Conservation (phyloP, 2,329 filamentous ascomycete genomes). For the Coleophoma cylindrospora region DNA sequence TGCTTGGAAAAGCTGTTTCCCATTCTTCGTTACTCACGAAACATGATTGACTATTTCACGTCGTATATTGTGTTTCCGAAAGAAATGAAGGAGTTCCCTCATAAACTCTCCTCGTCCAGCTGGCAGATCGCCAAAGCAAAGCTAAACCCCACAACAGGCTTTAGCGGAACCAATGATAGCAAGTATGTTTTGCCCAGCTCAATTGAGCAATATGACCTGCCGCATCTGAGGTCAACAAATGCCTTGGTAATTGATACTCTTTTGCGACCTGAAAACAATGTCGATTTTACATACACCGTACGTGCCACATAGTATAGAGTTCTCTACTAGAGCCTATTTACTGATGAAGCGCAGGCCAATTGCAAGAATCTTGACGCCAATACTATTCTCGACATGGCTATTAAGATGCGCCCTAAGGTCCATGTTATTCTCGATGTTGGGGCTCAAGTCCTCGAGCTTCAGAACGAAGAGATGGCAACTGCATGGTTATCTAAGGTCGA, state of each 20-base stretch:
- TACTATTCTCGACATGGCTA: constrained; percentile 39
- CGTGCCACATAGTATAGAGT: no score
- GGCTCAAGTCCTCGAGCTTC: constrained; percentile 60
- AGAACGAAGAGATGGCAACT: constrained; percentile 47
- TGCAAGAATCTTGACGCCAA: constrained; percentile 26
- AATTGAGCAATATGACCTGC: constrained; percentile 48
- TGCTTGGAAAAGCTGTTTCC: constrained; percentile 46
- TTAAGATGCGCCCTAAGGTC: constrained; percentile 29
- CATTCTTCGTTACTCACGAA: constrained; percentile 42
- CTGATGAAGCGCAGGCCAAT: not conserved
- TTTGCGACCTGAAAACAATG: constrained; percentile 44
- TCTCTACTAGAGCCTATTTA: not conserved
- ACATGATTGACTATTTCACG: constrained; percentile 58
- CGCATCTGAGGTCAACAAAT: constrained; percentile 56
- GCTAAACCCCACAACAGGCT: constrained; percentile 48
- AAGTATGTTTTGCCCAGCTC: constrained; percentile 47
- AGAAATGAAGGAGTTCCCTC: constrained; percentile 54
- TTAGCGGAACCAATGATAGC: constrained; percentile 66
- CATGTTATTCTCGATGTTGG: constrained; percentile 67
- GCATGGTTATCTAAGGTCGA: constrained; percentile 40
- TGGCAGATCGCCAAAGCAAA: constrained; percentile 55
- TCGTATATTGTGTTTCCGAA: constrained; percentile 50
- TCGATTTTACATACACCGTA: constrained; percentile 11
- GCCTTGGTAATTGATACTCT: constrained; percentile 58
- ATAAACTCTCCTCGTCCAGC: constrained; percentile 51